Conservation (phyloP, 495 filamentous ascomycete species). For the Xylaria cubensis region DNA sequence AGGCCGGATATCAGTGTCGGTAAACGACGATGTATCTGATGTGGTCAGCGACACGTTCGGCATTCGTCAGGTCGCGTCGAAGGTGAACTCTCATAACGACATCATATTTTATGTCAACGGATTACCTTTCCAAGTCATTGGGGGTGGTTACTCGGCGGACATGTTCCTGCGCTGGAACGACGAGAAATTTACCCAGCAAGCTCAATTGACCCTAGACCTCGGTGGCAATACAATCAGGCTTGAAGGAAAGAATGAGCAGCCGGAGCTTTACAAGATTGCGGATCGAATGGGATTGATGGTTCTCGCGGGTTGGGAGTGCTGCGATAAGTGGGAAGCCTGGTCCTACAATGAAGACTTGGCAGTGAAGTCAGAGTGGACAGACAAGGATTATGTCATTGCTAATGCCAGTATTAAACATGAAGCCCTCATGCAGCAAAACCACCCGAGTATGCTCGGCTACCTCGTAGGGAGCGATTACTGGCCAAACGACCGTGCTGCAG, state of each 20-base stretch:
- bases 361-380: slow-evolving; percentile 54
- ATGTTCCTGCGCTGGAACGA: slow-evolving; percentile 66
- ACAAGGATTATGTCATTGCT: slow-evolving; percentile 61
- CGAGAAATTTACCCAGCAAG: slow-evolving; percentile 51
- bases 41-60: slow-evolving; percentile 52
- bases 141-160: slow-evolving; percentile 66
- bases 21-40: slow-evolving; percentile 54
- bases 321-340: slow-evolving; percentile 74
- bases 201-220: slow-evolving; percentile 61
- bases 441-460: slow-evolving; percentile 63
- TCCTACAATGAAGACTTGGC: slow-evolving; percentile 62
- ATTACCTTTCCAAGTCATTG: slow-evolving; percentile 63
- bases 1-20: slow-evolving; percentile 46
- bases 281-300: slow-evolving; percentile 68
- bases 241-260: slow-evolving; percentile 71
- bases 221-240: slow-evolving; percentile 68
- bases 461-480: slow-evolving; percentile 69
- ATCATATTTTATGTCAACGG: slow-evolving; percentile 63
- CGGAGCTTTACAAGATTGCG: slow-evolving; percentile 63
- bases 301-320: slow-evolving; percentile 71
- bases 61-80: slow-evolving; percentile 60
- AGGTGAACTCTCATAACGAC: slow-evolving; percentile 61
- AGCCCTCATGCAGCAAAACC: slow-evolving; percentile 63
- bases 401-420: slow-evolving; percentile 65
- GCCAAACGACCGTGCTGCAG: slow-evolving; percentile 63